Conservation (phyloP, 2,329 filamentous ascomycete genomes). For the Cladosporium velox region DNA sequence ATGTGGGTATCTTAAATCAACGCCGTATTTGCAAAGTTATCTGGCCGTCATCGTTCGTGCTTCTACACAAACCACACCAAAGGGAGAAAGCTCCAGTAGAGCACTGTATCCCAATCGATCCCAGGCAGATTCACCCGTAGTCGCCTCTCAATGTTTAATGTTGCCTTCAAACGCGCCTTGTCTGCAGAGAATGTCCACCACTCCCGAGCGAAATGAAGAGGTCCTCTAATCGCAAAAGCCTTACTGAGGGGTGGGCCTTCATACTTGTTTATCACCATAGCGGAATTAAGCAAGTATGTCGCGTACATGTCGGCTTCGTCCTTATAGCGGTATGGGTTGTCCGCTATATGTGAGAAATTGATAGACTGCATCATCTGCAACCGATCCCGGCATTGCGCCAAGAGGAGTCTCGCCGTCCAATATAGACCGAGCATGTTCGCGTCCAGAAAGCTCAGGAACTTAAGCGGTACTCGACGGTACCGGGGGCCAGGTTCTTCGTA, state of each 20-base stretch:
- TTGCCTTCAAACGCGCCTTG: background rate
- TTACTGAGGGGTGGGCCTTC: background rate
- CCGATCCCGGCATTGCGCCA: background rate
- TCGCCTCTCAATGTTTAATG: background rate
- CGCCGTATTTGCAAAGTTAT: background rate
- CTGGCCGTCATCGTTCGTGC: too few relatives aligned
- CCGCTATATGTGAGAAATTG: background rate
- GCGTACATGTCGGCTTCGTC: constrained; percentile 6
- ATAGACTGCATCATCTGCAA: background rate
- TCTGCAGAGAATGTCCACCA: background rate
- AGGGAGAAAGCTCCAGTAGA: background rate
- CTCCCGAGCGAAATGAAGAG: background rate
- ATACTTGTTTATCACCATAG: background rate
- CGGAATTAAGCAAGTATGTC: background rate
- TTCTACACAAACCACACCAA: background rate
- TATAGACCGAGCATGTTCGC: constrained; percentile 2
- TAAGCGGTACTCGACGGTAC: background rate
- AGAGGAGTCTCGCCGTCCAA: background rate
- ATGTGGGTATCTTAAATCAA: background rate
- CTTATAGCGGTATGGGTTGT: background rate
- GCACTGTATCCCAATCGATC: background rate
- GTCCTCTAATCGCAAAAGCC: background rate
- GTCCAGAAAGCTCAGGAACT: background rate
- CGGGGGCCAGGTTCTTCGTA: background rate
- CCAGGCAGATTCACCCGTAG: background rate